A percentile compares a stretch with the other conserved stretches of the same genome.
These are phyloP conservation scores for Euphorbia tirucalli DNA, from an alignment of 345 rosid genomes.

Conservation along the genomic window DNA sequence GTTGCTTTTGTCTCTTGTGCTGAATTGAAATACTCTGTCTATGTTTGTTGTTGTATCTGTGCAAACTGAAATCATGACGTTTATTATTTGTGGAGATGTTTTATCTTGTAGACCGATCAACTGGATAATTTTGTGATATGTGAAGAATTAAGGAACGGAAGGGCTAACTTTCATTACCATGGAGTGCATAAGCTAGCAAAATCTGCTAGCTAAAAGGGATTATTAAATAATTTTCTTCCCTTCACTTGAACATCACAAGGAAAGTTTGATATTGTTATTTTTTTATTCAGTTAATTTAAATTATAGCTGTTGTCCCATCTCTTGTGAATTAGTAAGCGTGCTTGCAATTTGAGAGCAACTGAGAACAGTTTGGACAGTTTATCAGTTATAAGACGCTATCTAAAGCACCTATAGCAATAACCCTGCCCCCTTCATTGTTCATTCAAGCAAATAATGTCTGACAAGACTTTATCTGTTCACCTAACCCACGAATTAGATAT, in stretches of 20 bases:
- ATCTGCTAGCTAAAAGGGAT: not conserved
- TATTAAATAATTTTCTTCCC: not conserved
- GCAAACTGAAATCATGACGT: not conserved
- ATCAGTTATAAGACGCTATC: not conserved
- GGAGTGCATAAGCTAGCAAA: not conserved
- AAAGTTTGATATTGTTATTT: not conserved
- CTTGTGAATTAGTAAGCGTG: not conserved
- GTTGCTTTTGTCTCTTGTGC: not conserved
- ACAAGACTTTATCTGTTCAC: not conserved
- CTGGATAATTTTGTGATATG: not conserved
- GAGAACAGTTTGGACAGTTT: not conserved
- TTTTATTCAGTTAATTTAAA: not conserved
- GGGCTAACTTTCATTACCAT: not conserved
- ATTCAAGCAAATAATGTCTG: not conserved
- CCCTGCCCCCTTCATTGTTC: not conserved
- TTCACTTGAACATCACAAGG: not conserved
- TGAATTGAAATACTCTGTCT: not conserved
- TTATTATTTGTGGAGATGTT: not conserved
- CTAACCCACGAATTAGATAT: not conserved
- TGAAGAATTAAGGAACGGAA: not conserved
- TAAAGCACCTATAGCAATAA: not conserved
- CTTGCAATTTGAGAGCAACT: not conserved
- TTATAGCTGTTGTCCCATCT: not conserved
- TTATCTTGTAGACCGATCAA: not conserved
- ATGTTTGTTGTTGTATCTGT: not conserved